Base-by-base conservation (phyloP, 2,329 filamentous ascomycete genomes). In the Stemphylium vesicarium region DNA sequence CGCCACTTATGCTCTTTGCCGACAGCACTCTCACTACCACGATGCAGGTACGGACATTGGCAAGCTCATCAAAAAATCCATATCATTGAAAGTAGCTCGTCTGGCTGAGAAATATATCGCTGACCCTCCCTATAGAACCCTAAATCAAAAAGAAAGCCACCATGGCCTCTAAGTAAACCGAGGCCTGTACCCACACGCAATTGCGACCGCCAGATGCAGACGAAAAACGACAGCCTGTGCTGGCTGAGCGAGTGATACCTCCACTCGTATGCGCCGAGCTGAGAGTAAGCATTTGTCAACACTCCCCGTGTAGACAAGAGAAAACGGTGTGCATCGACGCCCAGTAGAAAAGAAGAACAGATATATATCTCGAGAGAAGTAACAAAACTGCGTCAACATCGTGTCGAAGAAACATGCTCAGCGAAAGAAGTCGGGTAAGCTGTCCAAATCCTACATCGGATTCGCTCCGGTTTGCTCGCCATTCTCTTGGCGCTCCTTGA, bases 401-500 rank as follows among this genome's bases (percentile, higher is more conserved):
- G 35, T 40, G 20, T 42, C 40, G 15, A 56, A 29, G 13, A 31
- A 46, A 54, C 33, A 46, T 32, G 40, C 5, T 43, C 46, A 32
- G 24, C 9, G 22, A 13, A 20, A 36, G 20, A 20, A 35, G 2
- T n/a, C 31, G 31, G 4, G 12, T 5, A 29, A 36, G 4, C 20
- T 9, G 15, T 37, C 16, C n/a, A 12, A 11, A 13, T 15, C 24
- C 41, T 55, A 50, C 43, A 63, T 57, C 13, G 57, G 72, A 60
- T 68, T 74, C 15, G 72, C 66, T 5, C 72, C 74, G 15, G 72
- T 74, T 36, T 73, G 69, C 37, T 76, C 72, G 38, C 62, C 68
- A 29, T 74, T 75, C 50, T 76, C 72, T 49, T 75, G 70, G 31
- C 73, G 72, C 55, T 76, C 71, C 53, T 77, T 76, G 60, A 75